Base-by-base conservation (phyloP, 1,139 yeast species). In the Pichia sp. region DNA sequence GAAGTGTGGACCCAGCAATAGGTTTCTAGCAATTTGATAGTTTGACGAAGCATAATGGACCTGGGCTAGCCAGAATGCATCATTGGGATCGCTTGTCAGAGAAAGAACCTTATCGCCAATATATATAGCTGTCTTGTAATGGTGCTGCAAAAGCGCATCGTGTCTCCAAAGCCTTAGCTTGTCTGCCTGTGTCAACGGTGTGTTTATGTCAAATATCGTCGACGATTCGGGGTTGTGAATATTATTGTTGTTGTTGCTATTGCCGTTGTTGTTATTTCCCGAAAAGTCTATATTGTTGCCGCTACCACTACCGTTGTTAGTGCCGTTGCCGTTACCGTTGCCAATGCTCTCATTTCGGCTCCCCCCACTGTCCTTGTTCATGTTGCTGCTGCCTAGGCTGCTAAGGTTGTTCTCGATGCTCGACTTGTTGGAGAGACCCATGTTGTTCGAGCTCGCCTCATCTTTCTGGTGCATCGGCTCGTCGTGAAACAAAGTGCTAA, bases 51-150 rank as follows among this genome's bases (percentile, higher is more conserved):
- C 74, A 69, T 84, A 89, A 67, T 87, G 85, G 2, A 88, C 95
- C 71, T 93, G 97, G 0, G 96, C 97, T 46, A 93, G 75, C 97
- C 98, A 92, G 69, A 91, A 92, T 14, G 97, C 97, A 69, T 93
- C 98, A 64, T 87, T 88, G 16, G 97, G 87, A 66, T 92, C 97
- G 59, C 81, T 79, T 1, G 92, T 87, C 57, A 92, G 73, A 0
- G 92, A 83, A 49, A 87, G 76, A 9, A 95, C 88, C 64, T 92
- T 93, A 72, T 93, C 97, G 12, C 97, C 99, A 40, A 95, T 81
- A 66, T 84, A 90, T 64, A 87, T 95, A 0, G 99, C 98, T 0
- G 98, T 89, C 49, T 79, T 79, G 68, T 88, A 88, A 60, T 92
- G 96, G 67, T 92, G 98, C 64, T 92, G 97, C 85, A 87, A 85